A percentile compares a stretch with the other conserved stretches of the same genome.
Evolutionary conservation across 208 protist genomes (phyloP).

Genomic region (Novymonas esmeraldas): DNA sequence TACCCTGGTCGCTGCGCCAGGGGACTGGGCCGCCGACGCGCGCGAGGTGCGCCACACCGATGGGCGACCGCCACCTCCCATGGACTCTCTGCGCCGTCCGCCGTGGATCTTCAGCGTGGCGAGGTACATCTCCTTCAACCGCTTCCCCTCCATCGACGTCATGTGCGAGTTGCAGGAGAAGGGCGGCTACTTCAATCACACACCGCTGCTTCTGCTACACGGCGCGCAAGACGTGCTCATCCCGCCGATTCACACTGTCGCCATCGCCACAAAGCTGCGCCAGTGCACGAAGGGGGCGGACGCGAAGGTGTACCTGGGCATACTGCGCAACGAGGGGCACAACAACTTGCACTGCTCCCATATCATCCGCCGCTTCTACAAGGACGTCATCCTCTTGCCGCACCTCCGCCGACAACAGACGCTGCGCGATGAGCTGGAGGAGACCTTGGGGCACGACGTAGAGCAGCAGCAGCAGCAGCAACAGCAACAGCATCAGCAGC

Average conservation of each 20-base stretch:
- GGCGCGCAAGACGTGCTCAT: slow-evolving; percentile 39
- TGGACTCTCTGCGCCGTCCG: slow-evolving; percentile 16
- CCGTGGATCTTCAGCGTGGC: slow-evolving; percentile 35
- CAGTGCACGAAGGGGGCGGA: slow-evolving; percentile 27
- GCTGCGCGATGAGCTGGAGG: slow-evolving; percentile 20
- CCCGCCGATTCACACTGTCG: slow-evolving; percentile 37
- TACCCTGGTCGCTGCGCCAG: slow-evolving; percentile 29
- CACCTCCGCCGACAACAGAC: slow-evolving; percentile 34
- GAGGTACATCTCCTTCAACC: slow-evolving; percentile 41
- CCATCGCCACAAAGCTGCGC: slow-evolving; percentile 37
- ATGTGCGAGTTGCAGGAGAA: slow-evolving; percentile 39
- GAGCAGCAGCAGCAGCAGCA: not conserved
- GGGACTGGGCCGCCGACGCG: slow-evolving; percentile 33
- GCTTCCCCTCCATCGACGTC: slow-evolving; percentile 40
- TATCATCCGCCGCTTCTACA: slow-evolving; percentile 48
- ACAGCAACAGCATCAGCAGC: too few relatives aligned
- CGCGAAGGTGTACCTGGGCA: slow-evolving; percentile 36
- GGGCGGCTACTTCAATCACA: slow-evolving; percentile 35
- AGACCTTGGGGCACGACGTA: slow-evolving; percentile 15
- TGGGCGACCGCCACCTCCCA: slow-evolving; percentile 8
- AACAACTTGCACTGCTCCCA: slow-evolving; percentile 40
- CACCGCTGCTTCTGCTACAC: slow-evolving; percentile 50
- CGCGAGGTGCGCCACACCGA: slow-evolving; percentile 15
- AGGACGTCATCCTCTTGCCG: slow-evolving; percentile 42
- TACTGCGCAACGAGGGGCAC: slow-evolving; percentile 32